These are phyloP conservation scores for Tympanopsis confertula DNA, from an alignment of 2,329 filamentous ascomycete genomes.

Conservation along the genomic window DNA sequence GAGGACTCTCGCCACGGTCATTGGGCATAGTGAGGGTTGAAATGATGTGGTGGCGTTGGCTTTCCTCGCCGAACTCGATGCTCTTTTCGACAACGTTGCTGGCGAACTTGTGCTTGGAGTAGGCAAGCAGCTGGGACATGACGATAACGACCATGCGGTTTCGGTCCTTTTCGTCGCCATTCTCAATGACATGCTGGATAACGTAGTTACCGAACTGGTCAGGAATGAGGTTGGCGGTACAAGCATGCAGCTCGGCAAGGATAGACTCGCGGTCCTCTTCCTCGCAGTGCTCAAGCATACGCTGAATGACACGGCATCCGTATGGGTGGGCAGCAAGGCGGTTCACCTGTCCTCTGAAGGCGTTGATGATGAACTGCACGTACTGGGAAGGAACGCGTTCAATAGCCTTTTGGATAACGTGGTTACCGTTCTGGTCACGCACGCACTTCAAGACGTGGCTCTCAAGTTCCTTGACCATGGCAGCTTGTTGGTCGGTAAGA, in stretches of 20 bases:
- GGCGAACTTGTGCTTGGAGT: constrained; percentile 91
- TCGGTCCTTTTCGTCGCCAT: constrained; percentile 64
- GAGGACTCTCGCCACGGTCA: constrained; percentile 54
- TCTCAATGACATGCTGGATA: constrained; percentile 77
- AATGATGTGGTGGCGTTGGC: constrained; percentile 62
- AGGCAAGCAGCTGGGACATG: constrained; percentile 55
- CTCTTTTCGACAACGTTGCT: constrained; percentile 97
- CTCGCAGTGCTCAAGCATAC: constrained; percentile 75
- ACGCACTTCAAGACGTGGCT: constrained; percentile 66
- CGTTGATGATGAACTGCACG: constrained; percentile 74
- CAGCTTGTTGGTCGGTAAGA: constrained; percentile 79
- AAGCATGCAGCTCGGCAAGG: constrained; percentile 66
- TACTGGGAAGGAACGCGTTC: constrained; percentile 66
- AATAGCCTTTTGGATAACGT: constrained; percentile 91
- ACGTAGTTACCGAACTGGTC: constrained; percentile 96
- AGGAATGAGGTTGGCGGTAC: constrained; percentile 60
- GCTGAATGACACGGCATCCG: constrained; percentile 85
- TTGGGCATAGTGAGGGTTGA: constrained; percentile 45
- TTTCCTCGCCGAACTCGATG: constrained; percentile 57
- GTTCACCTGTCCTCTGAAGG: constrained; percentile 65
- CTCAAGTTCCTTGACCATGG: constrained; percentile 73
- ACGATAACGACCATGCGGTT: constrained; percentile 64
- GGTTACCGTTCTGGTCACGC: constrained; percentile 84
- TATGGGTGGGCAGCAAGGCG: constrained; percentile 69
- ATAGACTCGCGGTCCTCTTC: constrained; percentile 61